Percentiles rank a stretch among this genome's conserved stretches.
These are phyloP conservation scores for Selaginella moellendorffii DNA, from an alignment of 75 land plant genomes.

Conservation along the genomic window DNA sequence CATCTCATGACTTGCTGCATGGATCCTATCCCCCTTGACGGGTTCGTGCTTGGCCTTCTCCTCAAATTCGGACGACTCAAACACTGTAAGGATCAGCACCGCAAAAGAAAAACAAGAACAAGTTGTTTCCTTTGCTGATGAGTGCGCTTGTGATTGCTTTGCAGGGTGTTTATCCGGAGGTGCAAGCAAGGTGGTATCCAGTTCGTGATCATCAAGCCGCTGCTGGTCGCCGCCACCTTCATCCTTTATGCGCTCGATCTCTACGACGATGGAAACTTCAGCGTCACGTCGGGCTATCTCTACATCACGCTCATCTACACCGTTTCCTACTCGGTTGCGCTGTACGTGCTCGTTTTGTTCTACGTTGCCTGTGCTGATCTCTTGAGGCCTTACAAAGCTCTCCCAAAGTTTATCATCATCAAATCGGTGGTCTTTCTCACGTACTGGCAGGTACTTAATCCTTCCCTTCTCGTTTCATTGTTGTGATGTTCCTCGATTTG, in stretches of 20 bases:
- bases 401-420: slow-evolving; percentile 87
- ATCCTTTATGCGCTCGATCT: slow-evolving; percentile 62
- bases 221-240: slow-evolving; percentile 64
- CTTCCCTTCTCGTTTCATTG: too few species aligned
- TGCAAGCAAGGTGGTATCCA: slow-evolving; percentile 92
- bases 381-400: slow-evolving; percentile 84
- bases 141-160: slow-evolving; percentile 8
- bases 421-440: slow-evolving; percentile 98
- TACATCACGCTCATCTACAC: slow-evolving; percentile 88
- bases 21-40: slow-evolving; percentile 83
- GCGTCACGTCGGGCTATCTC: slow-evolving; percentile 52
- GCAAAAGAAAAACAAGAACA: too few species aligned
- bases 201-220: slow-evolving; percentile 88
- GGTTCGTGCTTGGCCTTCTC: slow-evolving; percentile 30
- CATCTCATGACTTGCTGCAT: slow-evolving; percentile 93
- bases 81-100: too few species aligned
- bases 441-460: slow-evolving; percentile 98
- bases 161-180: slow-evolving; percentile 80
- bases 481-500: too few species aligned
- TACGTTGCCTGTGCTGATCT: slow-evolving; percentile 90
- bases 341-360: slow-evolving; percentile 77
- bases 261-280: slow-evolving; percentile 88
- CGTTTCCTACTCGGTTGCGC: slow-evolving; percentile 71
- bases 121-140: too few species aligned
- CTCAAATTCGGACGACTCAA: neutral